Base-by-base conservation (phyloP, 2,329 filamentous ascomycete species). In the Coccinonectria pachysandricola region DNA sequence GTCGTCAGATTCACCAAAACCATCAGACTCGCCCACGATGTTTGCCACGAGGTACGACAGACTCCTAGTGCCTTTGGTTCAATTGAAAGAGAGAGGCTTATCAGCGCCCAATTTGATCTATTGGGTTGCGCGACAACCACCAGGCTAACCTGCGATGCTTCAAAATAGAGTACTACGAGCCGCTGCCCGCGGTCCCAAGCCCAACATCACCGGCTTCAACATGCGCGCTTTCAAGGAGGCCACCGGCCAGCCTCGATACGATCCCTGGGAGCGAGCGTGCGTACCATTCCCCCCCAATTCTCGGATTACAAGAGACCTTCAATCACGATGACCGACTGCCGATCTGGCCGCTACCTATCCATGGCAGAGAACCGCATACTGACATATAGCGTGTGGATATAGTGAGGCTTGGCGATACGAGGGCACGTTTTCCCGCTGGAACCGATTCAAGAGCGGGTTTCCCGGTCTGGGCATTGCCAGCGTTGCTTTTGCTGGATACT, bases 331-430 rank as follows among this genome's bases (percentile, higher is more conserved):
- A n/a, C n/a, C n/a, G n/a, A n/a, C n/a, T n/a, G n/a, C n/a, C n/a
- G n/a, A n/a, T n/a, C n/a, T n/a, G n/a, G n/a, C n/a, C n/a, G n/a
- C n/a, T n/a, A n/a, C n/a, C n/a, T n/a, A n/a, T n/a, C n/a, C n/a
- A n/a, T n/a, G n/a, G n/a, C n/a, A n/a, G n/a, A n/a, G n/a, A n/a
- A n/a, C n/a, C n/a, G n/a, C n/a, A n/a, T n/a, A n/a, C n/a, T n/a
- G n/a, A n/a, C n/a, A n/a, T n/a, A n/a, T n/a, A n/a, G n/a, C n/a
- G n/a, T n/a, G n/a, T n/a, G n/a, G n/a, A n/a, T n/a, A 39, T 54
- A 98, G 91, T 52, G 91, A 98, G 66, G 72, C 82, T 52, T 98
- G 91, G 91, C 74, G 91, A 59, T 95, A 94, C 67, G 77, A 71
- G 18, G 91, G 88, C 38, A 78, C 74, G 28, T 96, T 95, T 67